Evolutionary conservation across 139 green algal species (phyloP).

Genomic region (Ettlia oleoabundans): DNA sequence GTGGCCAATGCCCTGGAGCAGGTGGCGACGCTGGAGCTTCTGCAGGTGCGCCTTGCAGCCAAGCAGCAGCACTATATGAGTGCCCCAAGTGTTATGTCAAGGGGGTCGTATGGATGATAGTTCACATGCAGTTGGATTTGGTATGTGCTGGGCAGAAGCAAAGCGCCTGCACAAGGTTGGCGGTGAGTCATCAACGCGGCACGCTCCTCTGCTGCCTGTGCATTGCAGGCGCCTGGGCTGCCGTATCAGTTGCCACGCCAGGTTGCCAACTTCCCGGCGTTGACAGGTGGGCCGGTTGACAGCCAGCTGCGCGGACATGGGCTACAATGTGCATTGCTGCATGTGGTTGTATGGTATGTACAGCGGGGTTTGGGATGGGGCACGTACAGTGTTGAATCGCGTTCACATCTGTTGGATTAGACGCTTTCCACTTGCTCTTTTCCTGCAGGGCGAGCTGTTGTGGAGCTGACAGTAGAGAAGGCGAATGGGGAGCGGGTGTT

Average conservation of each 20-base stretch:
- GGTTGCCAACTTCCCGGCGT: constrained; percentile 53
- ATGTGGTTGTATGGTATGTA: too few species aligned
- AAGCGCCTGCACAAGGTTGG: too few species aligned
- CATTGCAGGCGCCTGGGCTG: constrained; percentile 78
- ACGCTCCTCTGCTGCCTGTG: too few species aligned
- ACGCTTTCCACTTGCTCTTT: background rate
- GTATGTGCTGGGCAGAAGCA: too few species aligned
- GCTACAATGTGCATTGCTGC: background rate
- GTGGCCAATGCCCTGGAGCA: constrained; percentile 59
- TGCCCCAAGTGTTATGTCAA: too few species aligned
- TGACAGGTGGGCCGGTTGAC: constrained; percentile 50
- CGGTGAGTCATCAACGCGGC: too few species aligned
- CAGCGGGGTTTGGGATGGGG: too few species aligned
- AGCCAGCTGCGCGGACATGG: background rate
- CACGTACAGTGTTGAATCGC: too few species aligned
- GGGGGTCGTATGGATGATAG: too few species aligned
- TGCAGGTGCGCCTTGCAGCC: too few species aligned
- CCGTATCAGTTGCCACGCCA: constrained; percentile 64
- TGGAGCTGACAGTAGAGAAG: constrained; percentile 58
- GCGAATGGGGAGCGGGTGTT: constrained; percentile 19
- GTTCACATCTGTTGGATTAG: background rate
- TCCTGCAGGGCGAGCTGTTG: constrained; percentile 43
- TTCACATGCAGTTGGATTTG: too few species aligned
- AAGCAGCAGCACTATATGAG: too few species aligned
- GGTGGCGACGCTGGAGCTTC: constrained; percentile 77